Conservation (phyloP, 805 yeast species). For the Teunomyces barrocoloradensis region DNA sequence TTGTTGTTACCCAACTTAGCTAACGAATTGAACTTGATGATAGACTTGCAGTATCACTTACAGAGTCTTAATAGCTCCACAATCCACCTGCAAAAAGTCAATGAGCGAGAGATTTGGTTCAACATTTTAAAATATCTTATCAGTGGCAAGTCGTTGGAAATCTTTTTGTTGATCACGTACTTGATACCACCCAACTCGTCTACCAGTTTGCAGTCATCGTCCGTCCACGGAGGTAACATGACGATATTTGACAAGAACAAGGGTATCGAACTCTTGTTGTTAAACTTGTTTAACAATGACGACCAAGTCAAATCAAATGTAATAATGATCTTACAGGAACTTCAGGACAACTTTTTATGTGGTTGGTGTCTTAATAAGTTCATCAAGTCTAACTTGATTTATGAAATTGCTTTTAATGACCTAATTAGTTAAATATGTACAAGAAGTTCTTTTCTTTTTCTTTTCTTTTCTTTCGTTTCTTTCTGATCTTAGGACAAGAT, state of each 20-base stretch:
- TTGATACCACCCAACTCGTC: slow-evolving; percentile 41
- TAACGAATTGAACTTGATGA: slow-evolving; percentile 41
- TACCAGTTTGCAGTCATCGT: slow-evolving; percentile 35
- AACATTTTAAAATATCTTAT: slow-evolving; percentile 41
- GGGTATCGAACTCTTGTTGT: slow-evolving; percentile 40
- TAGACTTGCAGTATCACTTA: slow-evolving; percentile 42
- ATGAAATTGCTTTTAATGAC: slow-evolving; percentile 40
- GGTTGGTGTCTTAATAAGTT: slow-evolving; percentile 44
- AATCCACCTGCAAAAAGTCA: slow-evolving; percentile 14
- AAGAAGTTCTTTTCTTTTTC: neutral
- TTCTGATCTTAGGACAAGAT: neutral
- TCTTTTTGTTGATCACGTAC: slow-evolving; percentile 38
- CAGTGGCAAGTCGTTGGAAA: slow-evolving; percentile 40
- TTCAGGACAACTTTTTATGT: slow-evolving; percentile 42
- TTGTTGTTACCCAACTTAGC: slow-evolving; percentile 34
- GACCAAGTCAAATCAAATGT: slow-evolving; percentile 38
- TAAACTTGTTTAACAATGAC: slow-evolving; percentile 42
- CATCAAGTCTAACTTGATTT: slow-evolving; percentile 35
- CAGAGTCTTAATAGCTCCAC: slow-evolving; percentile 31
- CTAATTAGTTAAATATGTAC: slow-evolving; percentile 13
- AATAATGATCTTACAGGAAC: slow-evolving; percentile 42
- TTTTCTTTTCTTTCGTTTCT: too few species aligned
- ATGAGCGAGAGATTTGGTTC: slow-evolving; percentile 40
- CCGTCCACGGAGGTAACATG: slow-evolving; percentile 38
- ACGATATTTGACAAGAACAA: slow-evolving; percentile 44